Evolutionary conservation across 2,329 filamentous ascomycete genomes (phyloP), one percentile per base, ranked within the genome.

Genomic region (Fusarium subglutinans): DNA sequence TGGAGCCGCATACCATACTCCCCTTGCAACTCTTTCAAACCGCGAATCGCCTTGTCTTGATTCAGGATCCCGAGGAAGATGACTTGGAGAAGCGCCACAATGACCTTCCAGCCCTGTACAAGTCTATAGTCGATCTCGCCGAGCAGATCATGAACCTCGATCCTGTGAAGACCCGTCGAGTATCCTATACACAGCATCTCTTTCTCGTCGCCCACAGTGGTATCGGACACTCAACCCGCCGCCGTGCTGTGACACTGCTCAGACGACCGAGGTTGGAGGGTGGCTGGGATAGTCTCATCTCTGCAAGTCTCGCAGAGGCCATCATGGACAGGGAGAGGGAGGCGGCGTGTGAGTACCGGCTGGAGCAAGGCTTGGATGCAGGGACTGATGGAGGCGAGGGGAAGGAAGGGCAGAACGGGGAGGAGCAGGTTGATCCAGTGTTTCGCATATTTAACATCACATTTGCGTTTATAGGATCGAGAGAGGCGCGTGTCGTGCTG

Each of bases 391-490:
- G 7, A 4, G 4, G 17, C 12, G 14, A 28, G 28, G 26, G 9
- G 28, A 6, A 50, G 15, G 11, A 50, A 9, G 22, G 5, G 10
- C 14, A 50, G 28, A 8, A 18, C 6, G 63, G 33, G 13, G 20
- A 33, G 13, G 24, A 37, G 4, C 30, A 51, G 3, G n/a, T 6
- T 1, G 11, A 64, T 9, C 53, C 69, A 20, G 30, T 72, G 10
- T 67, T 72, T 48, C 70, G 70, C 5, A 69, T 72, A 17, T 72
- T 45, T 7, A 72, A 55, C 7, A 64, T 72, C 17, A 72, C 54
- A 2, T 55, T 72, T 17, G 26, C n/a, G 2, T 53, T 72, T 30
- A 48, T 37, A 3, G 63, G 54, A 10, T 43, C 8, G 2, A 72
- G 69, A 28, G 48, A 59, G 22, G 70, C 63, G 1, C 40, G 28